phyloP scores from a whole-genome alignment of 1,139 yeast genomes.

The Suhomyces bolitotheri region DNA sequence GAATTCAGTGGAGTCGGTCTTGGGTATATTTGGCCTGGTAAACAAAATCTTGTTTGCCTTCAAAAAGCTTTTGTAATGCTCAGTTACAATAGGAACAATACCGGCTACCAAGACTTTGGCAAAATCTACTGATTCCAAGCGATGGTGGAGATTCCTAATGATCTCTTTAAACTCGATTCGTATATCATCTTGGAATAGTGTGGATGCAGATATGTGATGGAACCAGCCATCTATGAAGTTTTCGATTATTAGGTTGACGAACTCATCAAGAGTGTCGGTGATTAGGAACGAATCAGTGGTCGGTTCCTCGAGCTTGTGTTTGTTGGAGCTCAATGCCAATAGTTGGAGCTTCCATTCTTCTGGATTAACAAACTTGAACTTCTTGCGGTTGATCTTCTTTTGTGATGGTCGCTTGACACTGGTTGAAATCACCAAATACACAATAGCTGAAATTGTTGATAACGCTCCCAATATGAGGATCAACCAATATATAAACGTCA shows the following conservation, averaged over 20 bases:
- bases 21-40: conserved; percentile 16
- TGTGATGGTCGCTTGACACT: conserved; percentile 5
- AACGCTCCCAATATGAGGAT: conserved; percentile 5
- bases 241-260: conserved; percentile 53
- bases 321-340: conserved; percentile 7
- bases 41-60: conserved; percentile 51
- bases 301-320: conserved; percentile 20
- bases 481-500: conserved; percentile 16
- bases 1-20: conserved; percentile 24
- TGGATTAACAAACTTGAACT: conserved; percentile 13
- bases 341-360: conserved; percentile 13
- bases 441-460: conserved; percentile 1
- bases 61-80: conserved; percentile 58
- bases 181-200: conserved; percentile 56
- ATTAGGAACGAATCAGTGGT: conserved; percentile 53
- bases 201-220: conserved; percentile 44
- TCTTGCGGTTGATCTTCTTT: conserved; percentile 2
- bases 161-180: conserved; percentile 49
- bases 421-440: conserved; percentile 7
- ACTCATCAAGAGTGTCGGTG: conserved; percentile 52
- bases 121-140: conserved; percentile 50
- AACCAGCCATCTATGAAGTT: conserved; percentile 75
- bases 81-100: conserved; percentile 64
- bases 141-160: conserved; percentile 38
- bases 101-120: conserved; percentile 58